Evolutionary conservation across 192 early-diverging fungal species (phyloP), one percentile per base, ranked within the genome.

Genomic region (Coemansia sp.): DNA sequence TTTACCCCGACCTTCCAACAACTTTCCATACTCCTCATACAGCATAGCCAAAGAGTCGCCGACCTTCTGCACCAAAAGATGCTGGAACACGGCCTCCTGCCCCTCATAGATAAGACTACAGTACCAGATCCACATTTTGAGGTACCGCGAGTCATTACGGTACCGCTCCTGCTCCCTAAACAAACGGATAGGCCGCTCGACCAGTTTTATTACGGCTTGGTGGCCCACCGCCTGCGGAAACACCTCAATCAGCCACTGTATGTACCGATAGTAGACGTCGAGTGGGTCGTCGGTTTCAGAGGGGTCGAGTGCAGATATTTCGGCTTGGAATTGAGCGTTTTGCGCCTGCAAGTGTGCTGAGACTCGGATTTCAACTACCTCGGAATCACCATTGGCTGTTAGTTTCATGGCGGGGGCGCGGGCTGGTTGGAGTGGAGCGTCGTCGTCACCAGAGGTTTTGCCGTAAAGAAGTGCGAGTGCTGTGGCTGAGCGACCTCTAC

Each of bases 21-120:
- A 67, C 11, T 69, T 74, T 0, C 89, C 91, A 65, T 94, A 93
- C 62, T 94, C 92, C 62, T 91, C 88, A 65, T 96, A 97, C 44
- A 84, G 88, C n/a, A 87, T 47, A 1, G 92, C 84, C 28, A 88
- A 70, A 39, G 82, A 76, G 16, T 74, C 64, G 0, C 93, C 95
- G 61, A 97, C 94, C 14, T 80, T 75, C 62, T 94, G 93, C 21
- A 80, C 64, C 32, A 84, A 52, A 62, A 97, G 83, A 64, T 89
- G 95, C 67, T 87, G 87, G 74, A 94, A 96, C 30, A 95, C 80
- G 0, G 93, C 91, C 8, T 86, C 80, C 28, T 89, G 86, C 35
- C 87, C 80, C 1, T 72, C 57, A 1, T 75, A 74, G 9, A 77
- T 42, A 0, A 82, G 63, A 1, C 86, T 87, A 6, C 88, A 86